phyloP scores from a whole-genome alignment of 208 protist species.

The Acanthamoeba sp. region DNA sequence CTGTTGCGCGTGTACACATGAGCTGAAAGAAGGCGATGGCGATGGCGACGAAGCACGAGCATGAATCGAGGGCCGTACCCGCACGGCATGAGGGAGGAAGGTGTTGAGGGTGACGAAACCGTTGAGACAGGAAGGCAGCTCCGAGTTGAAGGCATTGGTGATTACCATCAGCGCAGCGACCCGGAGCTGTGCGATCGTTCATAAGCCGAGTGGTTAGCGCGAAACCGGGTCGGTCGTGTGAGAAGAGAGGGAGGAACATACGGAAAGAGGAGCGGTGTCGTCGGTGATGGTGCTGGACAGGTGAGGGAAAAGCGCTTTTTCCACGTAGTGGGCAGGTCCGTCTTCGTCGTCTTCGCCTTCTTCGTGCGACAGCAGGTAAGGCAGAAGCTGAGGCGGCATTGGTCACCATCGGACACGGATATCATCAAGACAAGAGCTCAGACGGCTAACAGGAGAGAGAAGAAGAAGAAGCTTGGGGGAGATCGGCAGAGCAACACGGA shows the following conservation, averaged over 20 bases:
- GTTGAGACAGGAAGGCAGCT: slow-evolving; percentile 25
- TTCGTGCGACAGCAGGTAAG: slow-evolving; percentile 28
- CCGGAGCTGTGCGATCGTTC: not conserved
- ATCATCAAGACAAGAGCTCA: not conserved
- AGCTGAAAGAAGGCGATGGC: not conserved
- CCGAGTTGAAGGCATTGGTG: slow-evolving; percentile 31
- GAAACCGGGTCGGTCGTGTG: not conserved
- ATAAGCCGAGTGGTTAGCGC: too few relatives aligned
- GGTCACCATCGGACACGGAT: not conserved
- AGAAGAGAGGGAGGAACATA: not conserved
- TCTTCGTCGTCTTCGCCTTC: slow-evolving; percentile 43
- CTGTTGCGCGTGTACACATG: not conserved
- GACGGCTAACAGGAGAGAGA: too few relatives aligned
- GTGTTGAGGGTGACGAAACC: not conserved
- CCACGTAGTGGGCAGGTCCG: slow-evolving; percentile 12
- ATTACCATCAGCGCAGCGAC: slow-evolving; percentile 23
- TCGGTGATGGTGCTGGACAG: slow-evolving; percentile 26
- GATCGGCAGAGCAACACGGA: not conserved
- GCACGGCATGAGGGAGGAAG: not conserved
- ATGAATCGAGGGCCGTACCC: not conserved
- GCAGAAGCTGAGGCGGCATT: not conserved
- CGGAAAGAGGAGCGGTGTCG: not conserved
- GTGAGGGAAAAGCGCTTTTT: slow-evolving; percentile 30
- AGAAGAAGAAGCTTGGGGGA: too few relatives aligned
- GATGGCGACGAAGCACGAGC: not conserved